Conservation (phyloP, 306 rosid species). For the Acacia crassicarpa region DNA sequence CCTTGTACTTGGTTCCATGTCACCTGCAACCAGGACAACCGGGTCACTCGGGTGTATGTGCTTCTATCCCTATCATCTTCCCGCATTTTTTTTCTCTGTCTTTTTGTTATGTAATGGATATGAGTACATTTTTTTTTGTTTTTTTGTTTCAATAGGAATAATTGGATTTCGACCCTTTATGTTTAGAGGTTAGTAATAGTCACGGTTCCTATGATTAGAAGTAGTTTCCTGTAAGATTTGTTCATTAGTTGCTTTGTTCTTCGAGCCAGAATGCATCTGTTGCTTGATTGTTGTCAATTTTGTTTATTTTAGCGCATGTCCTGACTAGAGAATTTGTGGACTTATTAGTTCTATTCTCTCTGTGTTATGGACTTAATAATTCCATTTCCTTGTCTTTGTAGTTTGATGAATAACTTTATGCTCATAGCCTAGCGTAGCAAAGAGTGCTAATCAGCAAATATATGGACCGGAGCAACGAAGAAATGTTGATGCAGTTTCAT, state of each 20-base stretch:
- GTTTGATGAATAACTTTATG: neutral
- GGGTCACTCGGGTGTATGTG: constrained; percentile 83
- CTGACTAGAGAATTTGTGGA: no score
- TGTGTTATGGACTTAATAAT: neutral
- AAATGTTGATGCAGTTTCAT: neutral
- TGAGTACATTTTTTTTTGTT: neutral
- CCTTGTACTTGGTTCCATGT: constrained; percentile 99
- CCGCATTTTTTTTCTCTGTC: neutral
- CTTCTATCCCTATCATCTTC: neutral
- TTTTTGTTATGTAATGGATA: neutral
- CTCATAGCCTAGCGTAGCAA: neutral
- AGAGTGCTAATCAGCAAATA: neutral
- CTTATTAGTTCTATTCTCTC: neutral
- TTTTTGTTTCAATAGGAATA: neutral
- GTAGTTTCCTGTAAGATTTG: constrained; percentile 8
- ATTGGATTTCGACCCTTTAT: neutral
- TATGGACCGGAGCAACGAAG: neutral
- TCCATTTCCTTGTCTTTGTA: neutral
- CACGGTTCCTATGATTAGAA: neutral
- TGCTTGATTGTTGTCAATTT: neutral
- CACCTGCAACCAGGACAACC: constrained; percentile 86
- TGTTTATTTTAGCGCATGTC: neutral
- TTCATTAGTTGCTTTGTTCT: neutral
- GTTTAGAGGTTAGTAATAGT: neutral
- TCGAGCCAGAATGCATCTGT: neutral